Percentiles rank a stretch among this genome's conserved stretches.
These are phyloP conservation scores for Cutaneotrichosporon sp. DNA, from an alignment of 1,284 basidiomycete genomes.

Conservation along the genomic window DNA sequence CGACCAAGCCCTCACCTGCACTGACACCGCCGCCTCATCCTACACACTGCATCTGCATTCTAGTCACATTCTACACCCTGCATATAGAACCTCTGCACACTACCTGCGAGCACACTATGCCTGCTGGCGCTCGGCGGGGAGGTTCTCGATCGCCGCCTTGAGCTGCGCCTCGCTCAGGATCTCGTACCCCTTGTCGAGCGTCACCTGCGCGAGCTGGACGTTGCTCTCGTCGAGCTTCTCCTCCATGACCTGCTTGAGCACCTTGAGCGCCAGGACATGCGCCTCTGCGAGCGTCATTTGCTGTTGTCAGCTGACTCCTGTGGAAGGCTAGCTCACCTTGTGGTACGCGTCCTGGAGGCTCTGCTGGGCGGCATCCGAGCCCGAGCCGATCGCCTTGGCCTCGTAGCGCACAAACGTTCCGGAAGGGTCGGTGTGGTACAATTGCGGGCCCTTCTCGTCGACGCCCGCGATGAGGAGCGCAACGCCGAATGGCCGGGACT, in stretches of 20 bases:
- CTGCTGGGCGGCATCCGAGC: conserved; percentile 95
- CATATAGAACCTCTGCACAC: conserved; percentile 18
- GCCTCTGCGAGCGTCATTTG: conserved; percentile 92
- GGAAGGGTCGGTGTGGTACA: conserved; percentile 99
- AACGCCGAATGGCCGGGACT: conserved; percentile 97
- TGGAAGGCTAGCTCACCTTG: conserved; percentile 63
- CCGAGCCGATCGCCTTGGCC: conserved; percentile 97
- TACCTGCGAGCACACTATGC: conserved; percentile 13
- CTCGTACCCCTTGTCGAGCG: conserved; percentile 72
- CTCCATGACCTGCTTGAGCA: conserved; percentile 99
- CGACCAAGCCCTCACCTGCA: too few relatives aligned
- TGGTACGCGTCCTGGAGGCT: conserved; percentile 98
- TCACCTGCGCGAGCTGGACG: conserved; percentile 94
- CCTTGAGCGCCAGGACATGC: conserved; percentile 78
- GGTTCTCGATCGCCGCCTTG: conserved; percentile 71
- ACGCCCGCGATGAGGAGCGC: conserved; percentile 95
- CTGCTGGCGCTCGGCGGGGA: conserved; percentile 29
- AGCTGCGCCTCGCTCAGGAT: conserved; percentile 75
- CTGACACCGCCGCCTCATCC: not conserved
- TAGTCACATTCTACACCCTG: conserved; percentile 7
- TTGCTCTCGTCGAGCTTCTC: conserved; percentile 98
- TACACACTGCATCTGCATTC: not conserved
- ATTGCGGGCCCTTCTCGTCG: conserved; percentile 93
- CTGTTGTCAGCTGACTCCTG: conserved; percentile 59
- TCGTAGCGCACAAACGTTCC: conserved; percentile 97